Evolutionary conservation across 345 rosid genomes (phyloP).

Genomic region (Citrus medica): DNA sequence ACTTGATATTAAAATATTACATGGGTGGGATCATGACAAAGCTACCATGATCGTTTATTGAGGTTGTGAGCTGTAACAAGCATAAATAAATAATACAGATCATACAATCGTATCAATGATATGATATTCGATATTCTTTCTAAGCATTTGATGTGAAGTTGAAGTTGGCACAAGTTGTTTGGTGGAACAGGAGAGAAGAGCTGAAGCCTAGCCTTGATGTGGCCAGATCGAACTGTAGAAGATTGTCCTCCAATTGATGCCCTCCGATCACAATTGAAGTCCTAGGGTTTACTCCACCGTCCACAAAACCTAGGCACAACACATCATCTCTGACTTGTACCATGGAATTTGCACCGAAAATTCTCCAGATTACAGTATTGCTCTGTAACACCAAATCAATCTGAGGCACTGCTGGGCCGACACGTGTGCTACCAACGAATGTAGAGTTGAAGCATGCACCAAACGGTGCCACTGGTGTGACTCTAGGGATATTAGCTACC

Average conservation of each 20-base stretch:
- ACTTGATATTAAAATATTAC: background rate
- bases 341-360: constrained; percentile 44
- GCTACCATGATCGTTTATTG: background rate
- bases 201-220: constrained; percentile 37
- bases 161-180: constrained; percentile 25
- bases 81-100: background rate
- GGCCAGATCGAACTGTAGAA: constrained; percentile 36
- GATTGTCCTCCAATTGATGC: constrained; percentile 38
- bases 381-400: constrained; percentile 38
- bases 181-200: constrained; percentile 25
- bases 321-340: constrained; percentile 28
- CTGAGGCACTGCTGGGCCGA: constrained; percentile 35
- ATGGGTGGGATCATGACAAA: background rate
- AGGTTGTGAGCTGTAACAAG: background rate
- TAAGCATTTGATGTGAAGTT: constrained; percentile 19
- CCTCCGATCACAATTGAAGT: constrained; percentile 40
- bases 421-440: constrained; percentile 6
- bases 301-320: constrained; percentile 36
- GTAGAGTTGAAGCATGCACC: constrained; percentile 16
- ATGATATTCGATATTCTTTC: background rate
- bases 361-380: constrained; percentile 26
- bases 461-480: constrained; percentile 18
- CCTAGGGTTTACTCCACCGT: constrained; percentile 26
- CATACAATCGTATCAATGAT: too few relatives aligned
- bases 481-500: constrained; percentile 7